Evolutionary conservation across 805 yeast genomes (phyloP), one percentile per base, ranked within the genome.

Genomic region (Kodamaea laetipori): DNA sequence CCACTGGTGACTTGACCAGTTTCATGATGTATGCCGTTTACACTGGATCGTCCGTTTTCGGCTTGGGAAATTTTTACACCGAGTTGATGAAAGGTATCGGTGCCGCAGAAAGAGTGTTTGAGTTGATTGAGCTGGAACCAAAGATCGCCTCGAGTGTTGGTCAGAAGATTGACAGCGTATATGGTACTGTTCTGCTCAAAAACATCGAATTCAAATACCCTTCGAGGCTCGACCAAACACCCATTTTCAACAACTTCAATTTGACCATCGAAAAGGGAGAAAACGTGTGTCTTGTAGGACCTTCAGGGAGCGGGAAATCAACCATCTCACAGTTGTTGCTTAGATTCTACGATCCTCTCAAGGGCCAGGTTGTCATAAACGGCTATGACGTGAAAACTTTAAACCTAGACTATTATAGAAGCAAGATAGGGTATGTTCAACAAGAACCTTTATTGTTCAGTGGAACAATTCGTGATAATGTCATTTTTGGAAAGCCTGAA

Each of bases 1-100:
- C 95, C 0, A 77, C 90, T 30, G 98, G 98, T 41, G 97, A 90
- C 55, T 73, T 92, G 34, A 84, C 96, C 4, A 85, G 95, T 39
- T 92, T 90, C 63, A 84, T 90, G 82, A 86, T 92, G 94, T 92
- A 92, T 66, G 94, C 97, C 0, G 88, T 88, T 1, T 92, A 87
- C 63, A 86, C 96, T 2, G 98, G 97, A 0, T 74, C 89, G n/a
- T 88, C 97, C 6, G 86, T 90, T 55, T 86, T 86, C 63, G 96
- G 97, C 0, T 61, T 92, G 13, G 92, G 96, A 0, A 86, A 86
- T 56, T 92, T 92, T 60, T 92, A 90, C 60, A 82, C 95, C 2
- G 98, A 92, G 62, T 69, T 92, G 46, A 92, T 92, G 97, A 92
- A 92, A 67, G 98, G 97, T 44, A 86, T 90, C 6, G 98, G 98